Evolutionary conservation across 2,329 filamentous ascomycete species (phyloP), one percentile per base, ranked within the genome.

Genomic region (Aspergillus sergii): DNA sequence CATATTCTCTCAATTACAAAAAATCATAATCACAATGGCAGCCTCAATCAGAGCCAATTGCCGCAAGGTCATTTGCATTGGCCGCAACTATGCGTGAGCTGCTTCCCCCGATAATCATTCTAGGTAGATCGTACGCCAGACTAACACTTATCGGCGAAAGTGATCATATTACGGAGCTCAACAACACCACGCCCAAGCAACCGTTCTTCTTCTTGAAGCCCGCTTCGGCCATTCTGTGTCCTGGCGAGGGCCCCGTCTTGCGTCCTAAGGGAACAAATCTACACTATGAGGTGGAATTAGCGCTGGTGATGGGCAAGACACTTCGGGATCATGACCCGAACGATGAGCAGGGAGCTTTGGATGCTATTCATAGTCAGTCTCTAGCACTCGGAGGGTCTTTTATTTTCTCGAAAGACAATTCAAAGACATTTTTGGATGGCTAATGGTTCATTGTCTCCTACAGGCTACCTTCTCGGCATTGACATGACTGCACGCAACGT

Each of bases 201-300:
- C 95, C 95, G 30, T 98, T 99, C 83, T 99, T 97, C 89, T 99
- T 99, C 86, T 87, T 98, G 71, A 99, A 99, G 85, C 95, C 95
- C 1, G 82, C 94, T 0, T 92, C 91, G 46, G 92, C 93, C 4
- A 92, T 99, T 71, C 86, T 98, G 4, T 85, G 91, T 26, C 93
- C 93, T 0, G 86, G 88, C 32, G 86, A 88, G 61, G 94, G 94
- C 0, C 90, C 94, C 3, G 88, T 97, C 55, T 85, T 97, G 70
- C 88, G 91, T 51, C 95, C 95, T 50, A 87, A 85, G 72, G 94
- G 94, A 67, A 90, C 96, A 46, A 90, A 89, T 71, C 84, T 97
- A 74, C 94, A 97, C 82, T 97, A 94, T 81, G 95, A 99, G 82
- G 90, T 99, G 64, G 95, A 99, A 83, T 86, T 99, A 65, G 95